Base-by-base conservation (phyloP, 2,329 filamentous ascomycete genomes). In the Penicillium freii region DNA sequence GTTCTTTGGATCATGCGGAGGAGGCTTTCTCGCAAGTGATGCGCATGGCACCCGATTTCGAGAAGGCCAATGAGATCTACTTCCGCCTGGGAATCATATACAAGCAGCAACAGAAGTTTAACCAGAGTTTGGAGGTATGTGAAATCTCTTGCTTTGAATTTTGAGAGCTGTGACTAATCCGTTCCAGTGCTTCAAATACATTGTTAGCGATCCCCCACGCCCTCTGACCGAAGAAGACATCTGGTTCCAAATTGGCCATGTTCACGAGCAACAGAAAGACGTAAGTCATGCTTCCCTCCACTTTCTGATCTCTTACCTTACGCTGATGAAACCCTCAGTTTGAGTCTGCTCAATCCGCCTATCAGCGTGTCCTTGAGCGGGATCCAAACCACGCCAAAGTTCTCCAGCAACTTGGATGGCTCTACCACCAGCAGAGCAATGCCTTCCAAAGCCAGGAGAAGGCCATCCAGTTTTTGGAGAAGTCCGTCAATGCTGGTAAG, bases 31-130 rank as follows among this genome's bases (percentile, higher is more conserved):
- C 93, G 2, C 91, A 97, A 71, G 94, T 99, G 61, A 97, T 99
- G 94, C 89, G 91, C 66, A 97, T 99, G 88, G 89, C 96, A 69
- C 94, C 93, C 5, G 88, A 92, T 67, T 97, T 97, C 66, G 94
- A 99, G 71, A 99, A 99, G 82, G 92, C 93, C 56, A 97, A 97
- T 70, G 94, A 99, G 74, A 97, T 99, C 53, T 99, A 97, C 75
- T 99, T 99, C 78, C 87, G 94, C 29, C 84, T 99, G 9, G 94
- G 94, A n/a, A 99, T 99, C 79, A 97, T 99, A 64, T 97, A 97
- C 81, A 99, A 99, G 75, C 93, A 97, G 70, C 94, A 97, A 73
- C 88, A 92, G 61, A 97, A 97, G 74, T 99, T 92, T 73, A 82
- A 82, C 51, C 89, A 95, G 71, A 97, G 92, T 81, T 81, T 97